phyloP scores from a whole-genome alignment of 1,284 basidiomycete species.

The Sanguinoderma infundibulare region DNA sequence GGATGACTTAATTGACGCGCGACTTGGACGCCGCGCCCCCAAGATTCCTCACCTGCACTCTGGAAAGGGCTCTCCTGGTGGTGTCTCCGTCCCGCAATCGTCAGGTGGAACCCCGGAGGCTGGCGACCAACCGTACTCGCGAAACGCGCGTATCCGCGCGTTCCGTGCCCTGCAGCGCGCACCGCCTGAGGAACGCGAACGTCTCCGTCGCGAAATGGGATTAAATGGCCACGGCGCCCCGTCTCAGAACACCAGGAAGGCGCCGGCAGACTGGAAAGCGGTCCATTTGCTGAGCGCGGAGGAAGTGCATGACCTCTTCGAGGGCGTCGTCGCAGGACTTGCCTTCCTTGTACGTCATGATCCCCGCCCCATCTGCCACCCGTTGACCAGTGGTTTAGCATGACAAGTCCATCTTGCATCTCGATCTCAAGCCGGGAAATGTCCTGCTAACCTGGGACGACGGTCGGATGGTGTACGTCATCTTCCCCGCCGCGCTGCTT shows the following conservation, averaged over 20 bases:
- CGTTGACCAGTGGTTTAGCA: slow-evolving; percentile 53
- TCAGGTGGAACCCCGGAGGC: neutral
- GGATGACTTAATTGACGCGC: slow-evolving; percentile 84
- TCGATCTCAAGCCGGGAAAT: slow-evolving; percentile 94
- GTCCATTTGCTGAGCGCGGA: slow-evolving; percentile 83
- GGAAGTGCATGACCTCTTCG: slow-evolving; percentile 78
- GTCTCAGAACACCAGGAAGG: slow-evolving; percentile 14
- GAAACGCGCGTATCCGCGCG: slow-evolving; percentile 74
- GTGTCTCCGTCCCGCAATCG: slow-evolving; percentile 17
- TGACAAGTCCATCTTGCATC: slow-evolving; percentile 83
- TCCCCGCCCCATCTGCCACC: neutral
- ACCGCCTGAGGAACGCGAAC: slow-evolving; percentile 65
- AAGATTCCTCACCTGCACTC: slow-evolving; percentile 26
- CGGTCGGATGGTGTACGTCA: slow-evolving; percentile 73
- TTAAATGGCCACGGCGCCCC: slow-evolving; percentile 30
- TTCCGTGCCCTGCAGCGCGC: slow-evolving; percentile 72
- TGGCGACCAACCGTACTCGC: slow-evolving; percentile 44
- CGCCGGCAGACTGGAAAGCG: slow-evolving; percentile 55
- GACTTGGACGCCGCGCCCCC: slow-evolving; percentile 51
- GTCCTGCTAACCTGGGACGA: slow-evolving; percentile 93
- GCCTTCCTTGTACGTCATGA: slow-evolving; percentile 71
- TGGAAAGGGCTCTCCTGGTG: slow-evolving; percentile 24
- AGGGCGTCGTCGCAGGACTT: slow-evolving; percentile 79
- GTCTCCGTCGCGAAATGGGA: slow-evolving; percentile 55
- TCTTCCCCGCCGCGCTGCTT: neutral